A percentile compares a stretch with the other conserved stretches of the same genome.
Conservation (phyloP, 345 rosid species). For the Populus ilicifolia region DNA sequence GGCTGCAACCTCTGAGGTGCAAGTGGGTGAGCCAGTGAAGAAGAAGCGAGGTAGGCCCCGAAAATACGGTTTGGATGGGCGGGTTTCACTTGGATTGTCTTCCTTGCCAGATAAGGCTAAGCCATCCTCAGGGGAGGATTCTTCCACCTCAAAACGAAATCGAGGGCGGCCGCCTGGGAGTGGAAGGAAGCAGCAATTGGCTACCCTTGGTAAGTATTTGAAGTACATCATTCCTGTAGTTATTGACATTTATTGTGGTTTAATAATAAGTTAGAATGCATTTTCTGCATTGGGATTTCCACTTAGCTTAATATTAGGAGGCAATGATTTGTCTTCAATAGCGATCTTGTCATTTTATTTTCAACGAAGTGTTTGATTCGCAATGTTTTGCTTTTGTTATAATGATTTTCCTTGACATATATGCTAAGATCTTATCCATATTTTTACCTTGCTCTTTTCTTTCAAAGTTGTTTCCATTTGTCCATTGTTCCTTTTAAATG, state of each 20-base stretch:
- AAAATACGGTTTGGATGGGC: conserved; percentile 80
- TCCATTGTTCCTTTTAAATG: background rate
- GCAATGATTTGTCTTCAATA: background rate
- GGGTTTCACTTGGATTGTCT: conserved; percentile 80
- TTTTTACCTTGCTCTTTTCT: background rate
- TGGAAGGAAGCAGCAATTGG: conserved; percentile 93
- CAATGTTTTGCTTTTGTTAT: background rate
- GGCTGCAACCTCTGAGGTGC: conserved; percentile 45
- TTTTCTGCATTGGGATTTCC: background rate
- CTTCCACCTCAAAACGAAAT: conserved; percentile 48
- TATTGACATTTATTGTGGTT: background rate
- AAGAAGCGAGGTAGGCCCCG: conserved; percentile 98
- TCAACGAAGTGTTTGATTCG: background rate
- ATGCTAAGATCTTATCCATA: background rate
- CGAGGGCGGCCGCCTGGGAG: conserved; percentile 97
- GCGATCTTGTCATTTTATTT: background rate
- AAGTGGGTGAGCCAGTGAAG: conserved; percentile 53
- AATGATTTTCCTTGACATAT: background rate
- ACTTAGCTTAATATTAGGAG: background rate
- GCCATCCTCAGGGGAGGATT: conserved; percentile 53
- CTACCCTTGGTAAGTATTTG: conserved; percentile 65
- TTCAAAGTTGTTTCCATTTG: background rate
- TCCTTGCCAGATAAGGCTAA: conserved; percentile 54
- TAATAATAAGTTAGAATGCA: background rate
- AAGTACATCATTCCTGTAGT: background rate